Percentiles rank a stretch among this genome's conserved stretches.
phyloP scores from a whole-genome alignment of 2,329 filamentous ascomycete species.

The Botrytis fragariae region DNA sequence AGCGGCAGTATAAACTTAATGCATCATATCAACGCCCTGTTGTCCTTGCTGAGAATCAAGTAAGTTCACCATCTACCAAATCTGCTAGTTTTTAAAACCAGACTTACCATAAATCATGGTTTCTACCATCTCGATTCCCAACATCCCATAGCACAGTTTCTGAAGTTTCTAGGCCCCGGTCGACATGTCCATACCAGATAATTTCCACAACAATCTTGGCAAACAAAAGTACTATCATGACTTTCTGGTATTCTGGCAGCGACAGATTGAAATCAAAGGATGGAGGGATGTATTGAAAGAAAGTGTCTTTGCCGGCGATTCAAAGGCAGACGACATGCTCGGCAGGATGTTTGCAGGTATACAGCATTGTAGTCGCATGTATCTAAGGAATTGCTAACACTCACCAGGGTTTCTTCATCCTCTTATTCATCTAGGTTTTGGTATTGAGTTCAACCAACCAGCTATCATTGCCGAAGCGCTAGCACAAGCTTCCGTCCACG shows the following conservation, averaged over 20 bases:
- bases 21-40: constrained; percentile 61
- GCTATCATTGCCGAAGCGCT: constrained; percentile 78
- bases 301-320: constrained; percentile 66
- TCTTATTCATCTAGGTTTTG: constrained; percentile 81
- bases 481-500: constrained; percentile 72
- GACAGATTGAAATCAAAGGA: constrained; percentile 63
- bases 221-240: constrained; percentile 65
- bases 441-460: constrained; percentile 77
- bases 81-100: not conserved
- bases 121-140: not conserved
- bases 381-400: not conserved
- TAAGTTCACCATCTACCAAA: not conserved
- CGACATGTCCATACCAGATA: constrained; percentile 48
- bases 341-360: constrained; percentile 63
- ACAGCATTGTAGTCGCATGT: constrained; percentile 22
- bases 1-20: constrained; percentile 64
- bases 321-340: constrained; percentile 66
- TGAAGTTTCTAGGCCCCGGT: constrained; percentile 39
- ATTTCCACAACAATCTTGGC: constrained; percentile 60
- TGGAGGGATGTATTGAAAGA: constrained; percentile 62
- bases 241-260: constrained; percentile 74
- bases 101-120: not conserved
- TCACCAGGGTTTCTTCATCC: constrained; percentile 67
- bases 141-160: constrained; percentile 36
- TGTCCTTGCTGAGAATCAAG: constrained; percentile 44